Percentiles rank a stretch among this genome's conserved stretches.
Conservation (phyloP, 2,329 filamentous ascomycete species). For the Penicillium psychrosexuale region DNA sequence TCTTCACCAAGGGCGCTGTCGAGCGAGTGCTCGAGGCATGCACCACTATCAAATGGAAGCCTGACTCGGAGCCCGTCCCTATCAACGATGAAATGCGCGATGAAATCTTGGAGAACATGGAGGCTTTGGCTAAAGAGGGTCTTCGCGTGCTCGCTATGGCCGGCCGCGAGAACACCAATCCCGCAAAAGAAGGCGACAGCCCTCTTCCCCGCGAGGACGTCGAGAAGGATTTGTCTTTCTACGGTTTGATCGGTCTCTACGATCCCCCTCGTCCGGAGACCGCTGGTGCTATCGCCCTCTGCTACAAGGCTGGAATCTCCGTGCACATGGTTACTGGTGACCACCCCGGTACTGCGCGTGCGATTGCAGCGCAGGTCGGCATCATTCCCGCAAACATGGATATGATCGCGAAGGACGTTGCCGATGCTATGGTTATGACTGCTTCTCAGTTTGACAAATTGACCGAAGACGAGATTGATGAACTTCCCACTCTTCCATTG, state of each 20-base stretch:
- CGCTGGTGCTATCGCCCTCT: conserved; percentile 66
- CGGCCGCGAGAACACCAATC: conserved; percentile 31
- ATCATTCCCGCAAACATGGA: conserved; percentile 66
- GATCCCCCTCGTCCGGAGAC: conserved; percentile 83
- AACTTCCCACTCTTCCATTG: conserved; percentile 53
- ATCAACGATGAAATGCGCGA: conserved; percentile 55
- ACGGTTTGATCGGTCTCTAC: conserved; percentile 82
- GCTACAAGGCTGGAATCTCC: conserved; percentile 69
- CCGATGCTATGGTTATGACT: conserved; percentile 68
- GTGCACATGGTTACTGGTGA: conserved; percentile 86
- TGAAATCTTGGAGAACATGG: conserved; percentile 65
- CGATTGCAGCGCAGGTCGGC: conserved; percentile 74
- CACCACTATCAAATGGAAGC: conserved; percentile 49
- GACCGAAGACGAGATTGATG: conserved; percentile 68
- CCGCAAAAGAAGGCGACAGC: conserved; percentile 14
- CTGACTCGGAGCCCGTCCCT: conserved; percentile 35
- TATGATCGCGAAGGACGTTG: conserved; percentile 59
- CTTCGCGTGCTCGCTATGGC: conserved; percentile 68
- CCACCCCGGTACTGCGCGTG: conserved; percentile 72
- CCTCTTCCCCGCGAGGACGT: conserved; percentile 54
- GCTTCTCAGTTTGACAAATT: conserved; percentile 76
- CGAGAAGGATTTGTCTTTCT: conserved; percentile 67
- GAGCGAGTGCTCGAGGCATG: conserved; percentile 66
- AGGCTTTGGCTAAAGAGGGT: conserved; percentile 62
- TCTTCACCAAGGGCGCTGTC: conserved; percentile 55